Base-by-base conservation (phyloP, 2,329 filamentous ascomycete species). In the Diplodia mutila region DNA sequence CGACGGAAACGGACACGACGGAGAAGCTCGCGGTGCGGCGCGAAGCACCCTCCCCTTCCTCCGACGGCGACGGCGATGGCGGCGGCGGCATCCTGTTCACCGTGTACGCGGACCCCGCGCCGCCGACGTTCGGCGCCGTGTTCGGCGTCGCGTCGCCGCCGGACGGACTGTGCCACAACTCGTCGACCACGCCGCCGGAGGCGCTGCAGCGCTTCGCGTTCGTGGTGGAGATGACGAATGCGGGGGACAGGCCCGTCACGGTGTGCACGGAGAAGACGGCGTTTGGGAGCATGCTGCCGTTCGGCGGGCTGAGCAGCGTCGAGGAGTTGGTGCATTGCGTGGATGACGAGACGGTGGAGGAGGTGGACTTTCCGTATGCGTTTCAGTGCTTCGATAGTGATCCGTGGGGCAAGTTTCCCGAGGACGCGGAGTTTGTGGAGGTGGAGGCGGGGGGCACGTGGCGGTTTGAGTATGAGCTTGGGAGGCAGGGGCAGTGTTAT, bases 161-260 rank as follows among this genome's bases (percentile, higher is more conserved):
- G 52, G 77, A n/a, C n/a, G n/a, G n/a, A n/a, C n/a, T 86, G 11
- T 73, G 72, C 11, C 71, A 80, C 14, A 25, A n/a, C 21, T 21
- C 23, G 4, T 14, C 34, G 34, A 4, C 32, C 29, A 18, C n/a
- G 21, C 21, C 25, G 37, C 23, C 25, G 0, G 9, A 11, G 2
- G 34, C 12, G 34, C 34, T 14, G 34, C n/a, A n/a, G n/a, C n/a
- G n/a, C n/a, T 39, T 39, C 34, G 16, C 9, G 34, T 39, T 39
- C 34, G 34, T 39, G 3, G 34, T 14, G 3, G n/a, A 21, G 18
- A n/a, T 48, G 6, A 23, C 46, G 16, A n/a, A 16, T 11, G 18
- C 14, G 5, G 18, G 4, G 6, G 34, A 39, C 11, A 11, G 16
- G 34, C n/a, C n/a, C 46, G 46, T 48, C n/a, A 48, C 46, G 16